These are phyloP conservation scores for Fusarium sp. DNA, from an alignment of 2,329 filamentous ascomycete genomes.

Conservation along the genomic window DNA sequence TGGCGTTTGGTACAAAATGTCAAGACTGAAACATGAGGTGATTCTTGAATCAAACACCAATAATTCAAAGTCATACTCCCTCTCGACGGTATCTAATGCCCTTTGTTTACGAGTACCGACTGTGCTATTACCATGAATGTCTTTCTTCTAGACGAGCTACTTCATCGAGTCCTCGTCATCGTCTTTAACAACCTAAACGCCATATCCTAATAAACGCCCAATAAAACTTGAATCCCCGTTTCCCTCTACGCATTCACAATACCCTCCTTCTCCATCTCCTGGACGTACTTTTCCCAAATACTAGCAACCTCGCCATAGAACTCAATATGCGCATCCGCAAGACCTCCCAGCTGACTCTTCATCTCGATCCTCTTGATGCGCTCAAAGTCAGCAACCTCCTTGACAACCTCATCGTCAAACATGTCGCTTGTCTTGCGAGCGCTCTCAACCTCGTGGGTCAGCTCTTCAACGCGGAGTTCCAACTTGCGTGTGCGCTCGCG, in stretches of 20 bases:
- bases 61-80: background rate
- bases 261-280: conserved; percentile 82
- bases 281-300: conserved; percentile 90
- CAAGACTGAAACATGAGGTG: background rate
- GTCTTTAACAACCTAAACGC: conserved; percentile 29
- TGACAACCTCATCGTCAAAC: conserved; percentile 96
- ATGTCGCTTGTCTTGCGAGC: conserved; percentile 88
- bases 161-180: conserved; percentile 15
- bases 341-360: conserved; percentile 81
- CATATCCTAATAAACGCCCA: conserved; percentile 35
- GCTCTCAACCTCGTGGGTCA: conserved; percentile 88
- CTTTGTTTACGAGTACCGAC: background rate
- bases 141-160: conserved; percentile 8
- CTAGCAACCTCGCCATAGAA: conserved; percentile 85
- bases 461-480: conserved; percentile 90
- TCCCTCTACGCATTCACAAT: conserved; percentile 23
- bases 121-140: background rate
- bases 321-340: conserved; percentile 86
- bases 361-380: conserved; percentile 96
- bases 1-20: conserved; percentile 26
- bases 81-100: too few species aligned
- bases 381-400: conserved; percentile 94
- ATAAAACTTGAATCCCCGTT: background rate
- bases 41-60: background rate
- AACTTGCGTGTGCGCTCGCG: conserved; percentile 89